Conservation (phyloP, 345 rosid species). For the Carallia pectinifolia region DNA sequence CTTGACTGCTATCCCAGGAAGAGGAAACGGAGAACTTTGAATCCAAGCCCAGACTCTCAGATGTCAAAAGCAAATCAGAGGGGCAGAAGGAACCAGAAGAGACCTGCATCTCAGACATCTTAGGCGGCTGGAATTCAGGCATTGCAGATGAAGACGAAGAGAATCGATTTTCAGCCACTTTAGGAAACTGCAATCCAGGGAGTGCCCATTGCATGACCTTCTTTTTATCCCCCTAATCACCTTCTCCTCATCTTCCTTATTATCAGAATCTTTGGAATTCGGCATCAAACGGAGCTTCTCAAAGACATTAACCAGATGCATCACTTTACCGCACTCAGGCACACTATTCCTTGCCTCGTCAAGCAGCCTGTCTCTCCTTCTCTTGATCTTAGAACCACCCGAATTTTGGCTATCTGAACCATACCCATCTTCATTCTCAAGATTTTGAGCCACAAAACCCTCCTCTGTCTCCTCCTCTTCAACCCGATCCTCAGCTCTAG, state of each 20-base stretch:
- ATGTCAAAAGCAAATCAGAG: conserved; percentile 56
- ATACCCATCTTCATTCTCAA: conserved; percentile 19
- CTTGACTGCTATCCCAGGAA: conserved; percentile 61
- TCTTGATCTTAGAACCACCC: conserved; percentile 59
- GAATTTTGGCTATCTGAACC: conserved; percentile 21
- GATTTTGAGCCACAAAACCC: conserved; percentile 26
- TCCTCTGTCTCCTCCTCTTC: conserved; percentile 32
- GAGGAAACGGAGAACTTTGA: conserved; percentile 54
- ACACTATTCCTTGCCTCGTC: conserved; percentile 63
- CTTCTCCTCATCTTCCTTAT: conserved; percentile 35
- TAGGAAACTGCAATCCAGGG: conserved; percentile 63
- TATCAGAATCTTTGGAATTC: conserved; percentile 31
- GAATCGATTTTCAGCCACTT: conserved; percentile 30
- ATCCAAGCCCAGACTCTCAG: conserved; percentile 65
- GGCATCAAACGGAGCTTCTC: conserved; percentile 58
- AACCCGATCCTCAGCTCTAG: conserved; percentile 20
- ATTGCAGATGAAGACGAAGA: conserved; percentile 4
- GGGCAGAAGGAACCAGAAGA: conserved; percentile 46
- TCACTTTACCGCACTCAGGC: conserved; percentile 69
- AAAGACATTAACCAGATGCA: conserved; percentile 79
- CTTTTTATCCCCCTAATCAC: conserved; percentile 31
- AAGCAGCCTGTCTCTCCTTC: conserved; percentile 68
- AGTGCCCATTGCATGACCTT: conserved; percentile 64
- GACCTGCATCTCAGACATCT: neutral
- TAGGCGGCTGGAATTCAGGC: conserved; percentile 14